These are phyloP conservation scores for Mortierella sp. DNA, from an alignment of 371 early-diverging fungal genomes.

Conservation along the genomic window DNA sequence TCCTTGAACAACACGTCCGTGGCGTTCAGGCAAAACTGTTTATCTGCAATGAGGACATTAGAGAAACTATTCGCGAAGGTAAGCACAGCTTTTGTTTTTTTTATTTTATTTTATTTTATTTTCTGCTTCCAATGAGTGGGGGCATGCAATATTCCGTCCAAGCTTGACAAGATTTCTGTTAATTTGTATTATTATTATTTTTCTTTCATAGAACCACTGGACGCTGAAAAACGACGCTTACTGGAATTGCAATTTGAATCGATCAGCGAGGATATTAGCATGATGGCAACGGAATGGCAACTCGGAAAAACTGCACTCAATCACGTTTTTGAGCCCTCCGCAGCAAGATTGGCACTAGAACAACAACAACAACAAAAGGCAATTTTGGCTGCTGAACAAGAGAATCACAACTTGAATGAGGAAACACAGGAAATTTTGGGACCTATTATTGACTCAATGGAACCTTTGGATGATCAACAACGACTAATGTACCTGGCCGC, in stretches of 20 bases:
- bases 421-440: background rate
- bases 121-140: too few relatives aligned
- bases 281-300: constrained; percentile 60
- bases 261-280: constrained; percentile 56
- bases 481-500: constrained; percentile 43
- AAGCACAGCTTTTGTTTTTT: background rate
- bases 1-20: constrained; percentile 57
- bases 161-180: background rate
- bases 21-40: constrained; percentile 60
- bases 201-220: constrained; percentile 17
- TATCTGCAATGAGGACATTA: constrained; percentile 60
- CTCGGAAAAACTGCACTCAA: constrained; percentile 55
- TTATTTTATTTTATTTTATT: background rate
- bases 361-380: constrained; percentile 3
- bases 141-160: too few relatives aligned
- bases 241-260: constrained; percentile 57
- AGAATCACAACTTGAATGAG: background rate
- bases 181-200: background rate
- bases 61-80: constrained; percentile 47
- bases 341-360: background rate
- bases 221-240: constrained; percentile 43
- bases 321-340: constrained; percentile 42
- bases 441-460: constrained; percentile 44
- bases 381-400: background rate
- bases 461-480: constrained; percentile 53